Base-by-base conservation (phyloP, 1,284 basidiomycete genomes). In the Melanopsichium pennsylvanicum region DNA sequence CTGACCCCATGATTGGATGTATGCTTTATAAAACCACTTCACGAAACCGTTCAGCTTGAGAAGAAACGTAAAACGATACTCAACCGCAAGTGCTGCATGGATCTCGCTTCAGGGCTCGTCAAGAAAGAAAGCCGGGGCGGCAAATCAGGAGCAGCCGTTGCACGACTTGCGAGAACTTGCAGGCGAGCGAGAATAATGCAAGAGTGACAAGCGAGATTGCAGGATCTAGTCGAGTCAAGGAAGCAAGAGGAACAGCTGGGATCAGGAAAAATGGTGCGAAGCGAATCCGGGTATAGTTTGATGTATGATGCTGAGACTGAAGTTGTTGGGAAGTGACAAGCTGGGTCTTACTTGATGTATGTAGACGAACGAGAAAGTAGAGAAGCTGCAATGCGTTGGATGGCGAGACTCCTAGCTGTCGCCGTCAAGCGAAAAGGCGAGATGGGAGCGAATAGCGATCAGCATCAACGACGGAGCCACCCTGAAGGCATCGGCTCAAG, bases 341-440 rank as follows among this genome's bases (percentile, higher is more conserved):
- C 12, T 16, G 10, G 32, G 16, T 34, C 32, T 8, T 31, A 15
- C 29, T 31, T 31, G 29, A 31, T n/a, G n/a, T n/a, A n/a, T n/a
- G n/a, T n/a, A 35, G 34, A 16, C 16, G 34, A 35, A 4, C 11
- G 12, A 9, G 3, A 16, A 4, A 3, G n/a, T 16, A 9, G 4
- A 16, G 34, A 21, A 12, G 22, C 23, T 25, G 10, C 22, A 21
- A 15, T 25, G 22, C 23, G 22, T 26, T 4, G 9, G n/a, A 29
- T n/a, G 29, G 19, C n/a, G 29, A 27, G 33, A 33, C 12, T 43
- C 12, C 19, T 11, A 34, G 21, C 8, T 6, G 19, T 21, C 22
- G n/a, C 9, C 27, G 32, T 33, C 42, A 34, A 44, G 42, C 42
- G 32, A 44, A 23, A n/a, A n/a, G n/a, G n/a, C n/a, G 16, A 22